A percentile compares a stretch with the other conserved stretches of the same genome.
Conservation (phyloP, 768 basidiomycete genomes). For the Lyophyllum semitale region DNA sequence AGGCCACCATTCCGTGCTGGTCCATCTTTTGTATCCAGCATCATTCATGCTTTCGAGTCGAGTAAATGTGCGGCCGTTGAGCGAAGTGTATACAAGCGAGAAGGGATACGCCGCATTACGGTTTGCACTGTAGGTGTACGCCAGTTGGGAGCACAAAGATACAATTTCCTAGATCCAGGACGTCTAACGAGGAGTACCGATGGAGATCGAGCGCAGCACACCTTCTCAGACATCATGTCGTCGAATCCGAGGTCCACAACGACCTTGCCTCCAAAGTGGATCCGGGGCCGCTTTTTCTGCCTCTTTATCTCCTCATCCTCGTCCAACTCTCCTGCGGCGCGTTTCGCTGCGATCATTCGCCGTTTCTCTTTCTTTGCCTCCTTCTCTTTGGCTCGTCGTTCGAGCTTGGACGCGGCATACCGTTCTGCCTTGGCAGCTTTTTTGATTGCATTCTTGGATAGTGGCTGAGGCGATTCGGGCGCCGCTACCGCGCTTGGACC, state of each 20-base stretch:
- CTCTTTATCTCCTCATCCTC: conserved; percentile 41
- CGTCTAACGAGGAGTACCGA: conserved; percentile 15
- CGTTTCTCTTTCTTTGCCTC: conserved; percentile 77
- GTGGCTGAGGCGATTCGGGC: conserved; percentile 26
- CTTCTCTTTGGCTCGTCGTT: conserved; percentile 77
- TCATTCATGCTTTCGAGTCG: conserved; percentile 67
- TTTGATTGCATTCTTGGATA: conserved; percentile 82
- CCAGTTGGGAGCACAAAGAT: conserved; percentile 87
- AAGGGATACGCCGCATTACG: conserved; percentile 73
- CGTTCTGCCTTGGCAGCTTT: conserved; percentile 71
- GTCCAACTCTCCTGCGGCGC: conserved; percentile 65
- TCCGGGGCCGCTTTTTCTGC: conserved; percentile 41
- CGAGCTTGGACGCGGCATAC: conserved; percentile 66
- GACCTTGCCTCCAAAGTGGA: conserved; percentile 62
- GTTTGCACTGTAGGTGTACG: conserved; percentile 90
- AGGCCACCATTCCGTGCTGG: conserved; percentile 80
- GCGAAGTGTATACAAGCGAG: conserved; percentile 75
- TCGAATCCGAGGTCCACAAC: conserved; percentile 93
- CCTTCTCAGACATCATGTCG: conserved; percentile 90
- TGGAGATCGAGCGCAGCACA: conserved; percentile 37
- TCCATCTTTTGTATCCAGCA: conserved; percentile 79
- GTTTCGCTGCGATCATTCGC: conserved; percentile 55
- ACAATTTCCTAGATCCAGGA: conserved; percentile 71
- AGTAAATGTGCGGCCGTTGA: conserved; percentile 68
- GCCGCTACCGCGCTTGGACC: conserved; percentile 2